These are phyloP conservation scores for Pestalotiopsis fici DNA, from an alignment of 2,329 filamentous ascomycete species.

Conservation along the genomic window DNA sequence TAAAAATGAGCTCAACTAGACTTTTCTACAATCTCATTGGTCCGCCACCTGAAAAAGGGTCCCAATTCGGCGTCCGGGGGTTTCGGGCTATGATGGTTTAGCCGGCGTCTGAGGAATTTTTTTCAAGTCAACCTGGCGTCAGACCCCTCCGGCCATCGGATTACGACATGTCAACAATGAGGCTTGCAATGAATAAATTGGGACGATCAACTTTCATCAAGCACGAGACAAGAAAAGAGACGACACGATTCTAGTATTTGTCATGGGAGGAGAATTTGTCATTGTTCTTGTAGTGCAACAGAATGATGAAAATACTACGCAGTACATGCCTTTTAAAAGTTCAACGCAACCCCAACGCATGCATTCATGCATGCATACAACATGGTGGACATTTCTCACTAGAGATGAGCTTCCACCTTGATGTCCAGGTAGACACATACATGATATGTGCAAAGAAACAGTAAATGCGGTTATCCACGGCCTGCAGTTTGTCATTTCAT, in stretches of 20 bases:
- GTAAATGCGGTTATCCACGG: background rate
- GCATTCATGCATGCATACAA: background rate
- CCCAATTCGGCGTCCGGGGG: background rate
- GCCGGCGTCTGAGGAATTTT: slow-evolving; percentile 1
- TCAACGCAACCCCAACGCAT: background rate
- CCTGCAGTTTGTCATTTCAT: background rate
- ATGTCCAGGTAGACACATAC: slow-evolving; percentile 16
- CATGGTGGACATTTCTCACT: background rate
- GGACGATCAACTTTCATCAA: background rate
- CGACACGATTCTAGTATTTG: background rate
- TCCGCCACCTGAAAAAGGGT: background rate
- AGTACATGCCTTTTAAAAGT: background rate
- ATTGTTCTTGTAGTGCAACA: background rate
- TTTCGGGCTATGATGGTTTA: background rate
- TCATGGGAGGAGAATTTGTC: background rate
- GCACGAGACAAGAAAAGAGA: background rate
- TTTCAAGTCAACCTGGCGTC: background rate
- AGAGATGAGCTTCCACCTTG: background rate
- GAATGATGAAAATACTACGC: background rate
- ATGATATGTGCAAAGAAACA: slow-evolving; percentile 22
- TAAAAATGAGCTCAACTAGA: background rate
- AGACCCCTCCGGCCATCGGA: slow-evolving; percentile 3
- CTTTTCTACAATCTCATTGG: background rate
- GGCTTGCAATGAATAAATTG: background rate
- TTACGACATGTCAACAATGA: background rate